A percentile compares a stretch with the other conserved stretches of the same genome.
phyloP scores from a whole-genome alignment of 225 moss, liverwort and hornwort genomes.

The Climacium dendroides region DNA sequence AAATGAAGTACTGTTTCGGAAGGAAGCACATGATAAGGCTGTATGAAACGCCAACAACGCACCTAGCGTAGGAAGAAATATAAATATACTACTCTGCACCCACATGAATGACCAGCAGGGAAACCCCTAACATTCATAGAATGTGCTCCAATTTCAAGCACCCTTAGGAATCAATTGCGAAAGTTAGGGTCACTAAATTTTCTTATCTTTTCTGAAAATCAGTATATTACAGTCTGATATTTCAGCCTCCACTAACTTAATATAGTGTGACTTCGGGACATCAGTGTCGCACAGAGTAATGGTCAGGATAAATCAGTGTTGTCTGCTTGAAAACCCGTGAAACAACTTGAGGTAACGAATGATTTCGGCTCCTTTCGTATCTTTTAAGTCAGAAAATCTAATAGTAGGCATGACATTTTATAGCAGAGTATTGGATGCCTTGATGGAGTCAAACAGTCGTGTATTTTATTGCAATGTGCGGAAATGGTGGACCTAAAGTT shows the following conservation, averaged over 20 bases:
- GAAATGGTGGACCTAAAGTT: neutral
- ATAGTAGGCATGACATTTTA: neutral
- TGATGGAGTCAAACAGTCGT: neutral
- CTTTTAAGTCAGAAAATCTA: neutral
- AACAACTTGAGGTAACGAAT: neutral
- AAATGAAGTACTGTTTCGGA: neutral
- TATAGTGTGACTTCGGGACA: neutral
- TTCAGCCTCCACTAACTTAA: neutral
- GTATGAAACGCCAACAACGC: neutral
- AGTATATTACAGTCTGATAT: neutral
- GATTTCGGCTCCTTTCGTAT: neutral
- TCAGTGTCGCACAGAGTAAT: neutral
- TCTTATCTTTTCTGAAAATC: neutral
- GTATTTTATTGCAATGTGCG: neutral
- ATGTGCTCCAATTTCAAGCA: no score
- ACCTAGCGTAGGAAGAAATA: neutral
- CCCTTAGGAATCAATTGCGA: neutral
- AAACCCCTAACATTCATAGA: neutral
- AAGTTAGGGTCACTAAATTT: neutral
- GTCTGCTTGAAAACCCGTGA: neutral
- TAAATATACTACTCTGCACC: neutral
- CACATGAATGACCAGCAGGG: neutral
- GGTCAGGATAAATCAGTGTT: neutral
- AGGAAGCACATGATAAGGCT: neutral
- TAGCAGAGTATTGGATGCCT: neutral